These are phyloP conservation scores for Dendrostoma leiphaemia DNA, from an alignment of 2,329 filamentous ascomycete species.

Conservation along the genomic window DNA sequence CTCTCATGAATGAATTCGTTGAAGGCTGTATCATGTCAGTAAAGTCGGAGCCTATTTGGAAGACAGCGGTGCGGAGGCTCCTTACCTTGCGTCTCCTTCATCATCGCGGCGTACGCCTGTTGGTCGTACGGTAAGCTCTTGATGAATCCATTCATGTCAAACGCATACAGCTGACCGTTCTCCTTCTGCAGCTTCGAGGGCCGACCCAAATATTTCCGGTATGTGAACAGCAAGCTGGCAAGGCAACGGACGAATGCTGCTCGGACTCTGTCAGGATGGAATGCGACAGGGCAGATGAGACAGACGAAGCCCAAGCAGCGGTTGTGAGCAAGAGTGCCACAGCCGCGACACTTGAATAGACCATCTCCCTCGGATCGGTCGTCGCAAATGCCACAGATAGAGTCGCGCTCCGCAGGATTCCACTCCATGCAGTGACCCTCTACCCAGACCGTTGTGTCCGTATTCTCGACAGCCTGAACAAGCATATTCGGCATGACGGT, in stretches of 20 bases:
- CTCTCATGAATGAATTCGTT: slow-evolving; percentile 85
- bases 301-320: slow-evolving; percentile 62
- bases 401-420: slow-evolving; percentile 55
- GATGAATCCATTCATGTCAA: slow-evolving; percentile 65
- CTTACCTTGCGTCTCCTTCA: slow-evolving; percentile 66
- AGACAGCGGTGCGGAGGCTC: too few relatives aligned
- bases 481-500: slow-evolving; percentile 86
- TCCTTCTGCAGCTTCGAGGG: slow-evolving; percentile 60
- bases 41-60: neutral
- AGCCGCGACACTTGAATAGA: slow-evolving; percentile 71
- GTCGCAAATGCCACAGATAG: slow-evolving; percentile 71
- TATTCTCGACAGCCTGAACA: slow-evolving; percentile 74
- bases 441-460: slow-evolving; percentile 77
- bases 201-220: slow-evolving; percentile 61
- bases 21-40: slow-evolving; percentile 49
- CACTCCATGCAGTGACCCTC: slow-evolving; percentile 80
- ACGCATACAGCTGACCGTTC: slow-evolving; percentile 59
- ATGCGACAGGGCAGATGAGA: slow-evolving; percentile 62
- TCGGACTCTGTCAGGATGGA: slow-evolving; percentile 59
- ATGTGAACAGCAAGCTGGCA: slow-evolving; percentile 65
- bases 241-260: slow-evolving; percentile 64
- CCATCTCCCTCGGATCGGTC: slow-evolving; percentile 71
- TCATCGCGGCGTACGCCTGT: slow-evolving; percentile 62
- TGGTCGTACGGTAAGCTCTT: slow-evolving; percentile 64
- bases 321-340: slow-evolving; percentile 55